phyloP scores from a whole-genome alignment of 805 yeast species.

The Schizosaccharomyces lindneri region DNA sequence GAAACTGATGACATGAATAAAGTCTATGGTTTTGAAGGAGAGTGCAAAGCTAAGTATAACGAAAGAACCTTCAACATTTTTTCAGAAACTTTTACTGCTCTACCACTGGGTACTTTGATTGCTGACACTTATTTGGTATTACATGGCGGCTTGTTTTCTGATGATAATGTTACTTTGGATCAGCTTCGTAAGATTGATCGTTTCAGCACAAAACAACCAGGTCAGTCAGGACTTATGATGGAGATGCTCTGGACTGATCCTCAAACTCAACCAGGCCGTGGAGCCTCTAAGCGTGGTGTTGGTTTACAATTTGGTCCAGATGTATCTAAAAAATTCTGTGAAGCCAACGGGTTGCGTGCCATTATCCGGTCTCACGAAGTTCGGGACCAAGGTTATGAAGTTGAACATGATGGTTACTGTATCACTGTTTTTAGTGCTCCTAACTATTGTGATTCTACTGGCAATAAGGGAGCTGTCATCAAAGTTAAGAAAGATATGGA shows the following conservation, averaged over 20 bases:
- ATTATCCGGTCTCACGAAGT: conserved; percentile 89
- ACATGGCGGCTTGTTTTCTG: conserved; percentile 87
- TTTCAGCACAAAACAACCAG: conserved; percentile 47
- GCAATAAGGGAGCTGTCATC: conserved; percentile 74
- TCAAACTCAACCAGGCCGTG: conserved; percentile 48
- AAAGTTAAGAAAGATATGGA: conserved; percentile 31
- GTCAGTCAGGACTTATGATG: conserved; percentile 80
- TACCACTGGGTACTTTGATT: conserved; percentile 68
- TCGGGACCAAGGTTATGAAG: conserved; percentile 69
- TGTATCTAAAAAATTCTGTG: conserved; percentile 56
- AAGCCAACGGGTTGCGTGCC: conserved; percentile 43
- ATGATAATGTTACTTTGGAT: conserved; percentile 41
- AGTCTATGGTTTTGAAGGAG: conserved; percentile 89
- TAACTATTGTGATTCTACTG: conserved; percentile 64
- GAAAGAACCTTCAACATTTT: conserved; percentile 60
- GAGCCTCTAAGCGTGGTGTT: conserved; percentile 79
- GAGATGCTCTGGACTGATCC: conserved; percentile 96
- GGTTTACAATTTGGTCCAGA: conserved; percentile 96
- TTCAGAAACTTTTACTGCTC: conserved; percentile 57
- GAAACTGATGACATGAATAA: conserved; percentile 93
- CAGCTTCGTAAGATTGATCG: conserved; percentile 54
- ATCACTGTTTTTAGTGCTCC: conserved; percentile 97
- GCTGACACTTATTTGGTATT: conserved; percentile 60
- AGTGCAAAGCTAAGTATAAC: conserved; percentile 72
- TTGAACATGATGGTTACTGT: conserved; percentile 64